A percentile compares a stretch with the other conserved stretches of the same genome.
Conservation (phyloP, 495 filamentous ascomycete species). For the Parathielavia appendiculata region DNA sequence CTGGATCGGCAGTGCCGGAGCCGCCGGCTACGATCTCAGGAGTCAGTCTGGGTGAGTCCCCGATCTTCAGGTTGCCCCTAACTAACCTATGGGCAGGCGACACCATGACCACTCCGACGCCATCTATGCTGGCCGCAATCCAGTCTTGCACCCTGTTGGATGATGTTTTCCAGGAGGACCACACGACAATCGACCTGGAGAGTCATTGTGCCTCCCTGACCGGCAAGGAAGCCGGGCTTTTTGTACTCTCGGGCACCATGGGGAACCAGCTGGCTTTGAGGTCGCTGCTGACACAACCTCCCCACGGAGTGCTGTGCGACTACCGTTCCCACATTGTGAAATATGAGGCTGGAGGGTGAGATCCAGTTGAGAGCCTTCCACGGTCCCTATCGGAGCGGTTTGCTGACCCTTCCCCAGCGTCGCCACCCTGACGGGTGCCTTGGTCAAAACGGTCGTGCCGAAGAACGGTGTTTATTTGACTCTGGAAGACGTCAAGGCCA, state of each 20-base stretch:
- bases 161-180: constrained; percentile 80
- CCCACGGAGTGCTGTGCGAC: constrained; percentile 66
- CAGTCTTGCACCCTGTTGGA: constrained; percentile 59
- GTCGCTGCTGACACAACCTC: constrained; percentile 62
- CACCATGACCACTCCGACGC: constrained; percentile 79
- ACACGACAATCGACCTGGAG: constrained; percentile 69
- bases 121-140: constrained; percentile 69
- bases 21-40: constrained; percentile 40
- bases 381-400: not conserved
- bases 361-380: not conserved
- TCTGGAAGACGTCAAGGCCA: constrained; percentile 61
- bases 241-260: constrained; percentile 89
- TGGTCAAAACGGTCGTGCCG: constrained; percentile 54
- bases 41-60: constrained; percentile 29
- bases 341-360: constrained; percentile 67
- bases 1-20: constrained; percentile 41
- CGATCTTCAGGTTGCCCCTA: not conserved
- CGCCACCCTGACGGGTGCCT: constrained; percentile 54
- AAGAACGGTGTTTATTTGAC: constrained; percentile 68
- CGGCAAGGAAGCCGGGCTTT: constrained; percentile 63
- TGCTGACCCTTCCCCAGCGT: constrained; percentile 33
- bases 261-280: constrained; percentile 74
- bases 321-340: constrained; percentile 59
- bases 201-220: constrained; percentile 63
- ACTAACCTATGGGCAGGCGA: constrained; percentile 50